Base-by-base conservation (phyloP, 2,329 filamentous ascomycete genomes). In the Penicillium sp. region DNA sequence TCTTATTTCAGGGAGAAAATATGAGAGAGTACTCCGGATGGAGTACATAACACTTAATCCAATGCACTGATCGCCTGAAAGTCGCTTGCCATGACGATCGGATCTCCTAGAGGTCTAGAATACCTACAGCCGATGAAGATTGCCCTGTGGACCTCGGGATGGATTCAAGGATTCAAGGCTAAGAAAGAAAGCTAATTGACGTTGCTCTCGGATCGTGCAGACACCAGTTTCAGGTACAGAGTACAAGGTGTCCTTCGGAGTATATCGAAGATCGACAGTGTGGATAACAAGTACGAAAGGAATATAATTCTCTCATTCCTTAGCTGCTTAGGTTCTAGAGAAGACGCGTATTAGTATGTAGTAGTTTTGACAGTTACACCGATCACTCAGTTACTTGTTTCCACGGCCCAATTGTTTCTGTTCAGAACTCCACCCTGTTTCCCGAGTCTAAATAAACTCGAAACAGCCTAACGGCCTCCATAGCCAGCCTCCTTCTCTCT, bases 401-500 rank as follows among this genome's bases (percentile, higher is more conserved):
- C 53, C 59, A 56, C 50, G 55, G 46, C 54, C 54, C 38, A 53
- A 54, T 51, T 52, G 48, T 52, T 16, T 43, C 30, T 41, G 29
- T 19, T 13, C 35, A 12, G 25, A 27, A 28, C 18, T 33, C 52
- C 39, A 41, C 49, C 49, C 49, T 56, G n/a, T 49, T 53, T 57
- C 56, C 52, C 22, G 22, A 25, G 49, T 63, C 53, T 54, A 62
- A 67, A 68, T 69, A 64, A 69, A 70, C 65, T 65, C 64, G 68
- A 70, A 70, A 71, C 68, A 67, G 53, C 56, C 68, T 68, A 70
- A 70, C 64, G 62, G 65, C 55, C 55, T 53, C 58, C 54, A 57
- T 56, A 57, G 50, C 16, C 16, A 44, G 28, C 41, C 19, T 40
- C 31, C 27, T 25, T 39, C 10, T 28, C 29, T 31, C 35, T 31